Evolutionary conservation across 306 rosid genomes (phyloP), one percentile per base, ranked within the genome.

Genomic region (Quercus cerris): DNA sequence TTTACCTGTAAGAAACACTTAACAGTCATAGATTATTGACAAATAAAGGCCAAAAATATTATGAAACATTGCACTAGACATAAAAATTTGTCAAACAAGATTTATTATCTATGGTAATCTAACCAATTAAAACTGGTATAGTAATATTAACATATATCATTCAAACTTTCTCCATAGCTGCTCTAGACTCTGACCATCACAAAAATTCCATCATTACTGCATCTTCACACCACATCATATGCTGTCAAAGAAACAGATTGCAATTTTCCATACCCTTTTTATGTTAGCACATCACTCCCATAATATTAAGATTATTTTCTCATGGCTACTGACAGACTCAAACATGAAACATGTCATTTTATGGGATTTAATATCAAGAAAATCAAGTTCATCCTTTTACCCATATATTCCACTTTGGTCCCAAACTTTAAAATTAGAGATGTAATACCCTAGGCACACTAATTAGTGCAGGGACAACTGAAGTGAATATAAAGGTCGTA

Each of bases 1-100:
- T 87, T 93, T 96, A 78, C 94, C 99, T 96, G 87, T 7, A 18
- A 63, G 33, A 59, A 82, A 75, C 66, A 71, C 13, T 49, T 13
- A 55, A n/a, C 25, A 54, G 18, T 66, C 58, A 58, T 14, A 5
- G 13, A 25, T 27, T 66, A 2, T 27, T 33, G 25, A 54, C 46
- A 79, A 71, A 33, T 35, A 87, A 30, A 28, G 44, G 6, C 17
- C 72, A 68, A 35, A 33, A 67, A 19, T 19, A 67, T 66, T 75
- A 55, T 66, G 17, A 22, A 22, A 35, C 33, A 68, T 35, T 2
- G 57, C 25, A 72, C 27, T 30, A 44, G 25, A 59, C 35, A 66
- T 30, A 25, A 59, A 33, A 67, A 68, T 18, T 9, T 35, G 18
- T 38, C 72, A 68, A 68, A 68, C 72, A 19, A 33, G 46, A 68